These are phyloP conservation scores for Naumovozyma baii DNA, from an alignment of 805 yeast genomes.

Conservation along the genomic window DNA sequence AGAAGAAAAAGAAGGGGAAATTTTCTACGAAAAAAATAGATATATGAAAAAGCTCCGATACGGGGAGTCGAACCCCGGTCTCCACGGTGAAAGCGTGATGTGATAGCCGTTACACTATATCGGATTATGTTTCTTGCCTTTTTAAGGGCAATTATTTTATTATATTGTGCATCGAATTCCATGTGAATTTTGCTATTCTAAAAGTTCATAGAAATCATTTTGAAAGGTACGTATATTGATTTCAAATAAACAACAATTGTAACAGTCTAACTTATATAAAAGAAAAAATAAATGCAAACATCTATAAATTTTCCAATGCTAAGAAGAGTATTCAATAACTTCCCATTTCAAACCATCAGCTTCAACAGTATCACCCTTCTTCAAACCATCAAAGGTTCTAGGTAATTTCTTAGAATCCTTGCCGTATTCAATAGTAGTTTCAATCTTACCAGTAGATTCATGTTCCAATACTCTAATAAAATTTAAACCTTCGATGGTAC, in stretches of 20 bases:
- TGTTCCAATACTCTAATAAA: constrained; percentile 21
- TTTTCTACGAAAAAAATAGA: not conserved
- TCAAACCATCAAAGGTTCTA: constrained; percentile 13
- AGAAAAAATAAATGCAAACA: no score
- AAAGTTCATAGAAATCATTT: no score
- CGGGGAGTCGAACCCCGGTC: constrained; percentile 26
- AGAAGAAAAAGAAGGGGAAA: not conserved
- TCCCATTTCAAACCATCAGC: constrained; percentile 23
- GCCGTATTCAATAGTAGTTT: constrained; percentile 19
- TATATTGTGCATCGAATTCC: no score
- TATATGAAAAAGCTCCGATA: constrained; percentile 14
- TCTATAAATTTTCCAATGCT: not conserved
- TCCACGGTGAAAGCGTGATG: constrained; percentile 25
- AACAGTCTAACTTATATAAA: no score
- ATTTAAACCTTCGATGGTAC: constrained; percentile 17
- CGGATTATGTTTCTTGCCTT: constrained; percentile 7
- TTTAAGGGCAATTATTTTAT: no score
- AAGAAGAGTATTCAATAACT: constrained; percentile 22
- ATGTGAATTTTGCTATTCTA: no score
- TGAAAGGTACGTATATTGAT: no score
- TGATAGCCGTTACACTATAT: constrained; percentile 26
- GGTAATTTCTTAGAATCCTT: constrained; percentile 22
- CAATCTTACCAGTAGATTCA: constrained; percentile 7
- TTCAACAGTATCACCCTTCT: constrained; percentile 17
- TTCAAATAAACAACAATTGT: no score